Evolutionary conservation across 73 alveolate species (phyloP).

Genomic region (Diophrys appendiculata): DNA sequence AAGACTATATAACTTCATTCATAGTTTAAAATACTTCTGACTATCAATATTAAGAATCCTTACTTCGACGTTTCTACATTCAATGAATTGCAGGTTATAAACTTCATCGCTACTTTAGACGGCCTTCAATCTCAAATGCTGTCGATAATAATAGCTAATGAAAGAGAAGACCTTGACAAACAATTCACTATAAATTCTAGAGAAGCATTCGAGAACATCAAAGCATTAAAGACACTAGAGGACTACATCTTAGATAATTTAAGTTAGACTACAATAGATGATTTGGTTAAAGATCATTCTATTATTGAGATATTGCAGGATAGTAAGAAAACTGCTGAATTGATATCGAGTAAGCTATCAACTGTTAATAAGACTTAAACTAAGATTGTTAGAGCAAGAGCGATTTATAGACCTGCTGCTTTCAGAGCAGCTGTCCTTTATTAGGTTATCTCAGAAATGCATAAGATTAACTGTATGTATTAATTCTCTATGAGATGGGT

Average conservation of each 20-base stretch:
- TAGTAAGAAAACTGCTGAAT: conserved; percentile 81
- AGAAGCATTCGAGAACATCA: conserved; percentile 37
- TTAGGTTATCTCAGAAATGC: conserved; percentile 70
- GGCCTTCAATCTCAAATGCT: conserved; percentile 95
- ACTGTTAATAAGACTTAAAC: conserved; percentile 67
- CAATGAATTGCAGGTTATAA: conserved; percentile 9
- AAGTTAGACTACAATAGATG: too few species aligned
- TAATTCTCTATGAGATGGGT: conserved; percentile 91
- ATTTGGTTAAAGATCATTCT: conserved; percentile 87
- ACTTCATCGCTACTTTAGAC: conserved; percentile 76
- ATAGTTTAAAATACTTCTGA: conserved; percentile 12
- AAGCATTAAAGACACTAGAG: conserved; percentile 23
- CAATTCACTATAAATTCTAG: conserved; percentile 32
- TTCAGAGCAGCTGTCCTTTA: conserved; percentile 67
- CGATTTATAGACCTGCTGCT: conserved; percentile 72
- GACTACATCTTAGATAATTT: conserved; percentile 15
- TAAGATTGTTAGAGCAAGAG: conserved; percentile 77
- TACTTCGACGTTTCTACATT: conserved; percentile 22
- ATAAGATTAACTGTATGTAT: conserved; percentile 93
- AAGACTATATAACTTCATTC: conserved; percentile 24
- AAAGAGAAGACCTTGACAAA: conserved; percentile 86
- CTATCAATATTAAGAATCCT: conserved; percentile 5
- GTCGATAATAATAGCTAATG: conserved; percentile 96
- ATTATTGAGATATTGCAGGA: conserved; percentile 79
- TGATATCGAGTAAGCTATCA: conserved; percentile 70